phyloP scores from a whole-genome alignment of 306 rosid species.

The Prunus persica region Prunus_persica_NCBIv2 NC_034016.1:14623001-14623500 shows the following conservation, averaged over 20 bases:
- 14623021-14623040: not conserved
- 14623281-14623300: constrained; percentile 68
- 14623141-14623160: constrained; percentile 40
- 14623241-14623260: constrained; percentile 63
- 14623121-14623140: constrained; percentile 43
- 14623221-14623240: constrained; percentile 61
- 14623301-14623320: constrained; percentile 83
- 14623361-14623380: constrained; percentile 98
- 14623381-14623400: constrained; percentile 84
- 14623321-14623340: constrained; percentile 56
- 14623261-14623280: constrained; percentile 60
- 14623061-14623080: constrained; percentile 72
- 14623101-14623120: constrained; percentile 62
- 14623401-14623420: constrained; percentile 90
- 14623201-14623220: constrained; percentile 35
- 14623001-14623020: not conserved
- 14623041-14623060: constrained; percentile 31
- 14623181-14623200: constrained; percentile 35
- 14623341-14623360: constrained; percentile 83
- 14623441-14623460: constrained; percentile 19
- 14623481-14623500: constrained; percentile 20
- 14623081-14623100: constrained; percentile 95
- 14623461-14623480: not conserved
- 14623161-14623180: constrained; percentile 38
- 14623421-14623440: constrained; percentile 66